These are phyloP conservation scores for Microdochium bolleyi DNA, from an alignment of 2,329 filamentous ascomycete species.

Conservation along the genomic window DNA sequence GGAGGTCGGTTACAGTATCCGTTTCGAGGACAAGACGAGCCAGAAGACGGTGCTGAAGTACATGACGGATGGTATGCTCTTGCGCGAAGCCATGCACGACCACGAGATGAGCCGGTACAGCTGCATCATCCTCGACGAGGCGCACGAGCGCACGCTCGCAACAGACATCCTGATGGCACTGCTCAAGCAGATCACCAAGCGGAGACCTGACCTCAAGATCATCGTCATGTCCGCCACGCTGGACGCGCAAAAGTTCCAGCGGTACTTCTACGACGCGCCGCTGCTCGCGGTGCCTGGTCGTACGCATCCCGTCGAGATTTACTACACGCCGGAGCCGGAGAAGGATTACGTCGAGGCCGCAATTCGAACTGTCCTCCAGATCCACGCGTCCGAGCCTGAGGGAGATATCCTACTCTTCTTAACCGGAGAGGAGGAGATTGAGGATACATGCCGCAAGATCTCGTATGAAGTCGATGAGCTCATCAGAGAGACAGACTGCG, in stretches of 20 bases:
- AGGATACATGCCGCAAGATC: conserved; percentile 92
- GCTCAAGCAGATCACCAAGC: conserved; percentile 77
- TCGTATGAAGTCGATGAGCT: conserved; percentile 85
- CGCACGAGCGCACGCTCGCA: conserved; percentile 92
- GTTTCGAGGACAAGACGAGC: conserved; percentile 92
- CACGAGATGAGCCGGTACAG: conserved; percentile 86
- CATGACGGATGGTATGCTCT: conserved; percentile 99
- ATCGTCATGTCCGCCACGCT: conserved; percentile 99
- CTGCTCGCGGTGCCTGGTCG: conserved; percentile 89
- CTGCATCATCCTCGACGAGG: conserved; percentile 97
- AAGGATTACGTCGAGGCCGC: conserved; percentile 95
- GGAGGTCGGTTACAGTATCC: conserved; percentile 97
- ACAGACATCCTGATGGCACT: conserved; percentile 97
- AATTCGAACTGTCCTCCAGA: conserved; percentile 89
- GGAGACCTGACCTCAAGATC: conserved; percentile 87
- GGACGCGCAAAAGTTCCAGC: conserved; percentile 96
- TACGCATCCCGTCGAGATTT: conserved; percentile 95
- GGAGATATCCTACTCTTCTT: conserved; percentile 92
- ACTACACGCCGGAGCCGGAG: conserved; percentile 95
- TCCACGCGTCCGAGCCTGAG: conserved; percentile 85
- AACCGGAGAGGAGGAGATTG: conserved; percentile 97
- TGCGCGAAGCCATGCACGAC: conserved; percentile 95
- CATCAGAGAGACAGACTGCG: conserved; percentile 82
- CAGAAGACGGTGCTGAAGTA: conserved; percentile 92
- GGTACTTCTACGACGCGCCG: conserved; percentile 92